Evolutionary conservation across 2,329 filamentous ascomycete genomes (phyloP).

Genomic region (Trichoderma aggressivum): DNA sequence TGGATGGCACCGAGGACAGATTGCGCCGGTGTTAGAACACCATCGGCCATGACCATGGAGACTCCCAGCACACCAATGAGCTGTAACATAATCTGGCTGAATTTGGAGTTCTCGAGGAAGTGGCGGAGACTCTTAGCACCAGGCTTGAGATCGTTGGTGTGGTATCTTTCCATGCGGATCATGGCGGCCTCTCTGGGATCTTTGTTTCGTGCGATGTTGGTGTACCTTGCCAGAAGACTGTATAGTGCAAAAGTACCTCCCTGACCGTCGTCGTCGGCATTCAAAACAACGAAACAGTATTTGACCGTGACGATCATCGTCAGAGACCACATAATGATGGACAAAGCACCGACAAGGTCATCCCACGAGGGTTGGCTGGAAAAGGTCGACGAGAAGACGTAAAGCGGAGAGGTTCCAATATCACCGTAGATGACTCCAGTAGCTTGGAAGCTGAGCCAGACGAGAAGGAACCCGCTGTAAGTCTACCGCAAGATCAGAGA

Average conservation of each 20-base stretch:
- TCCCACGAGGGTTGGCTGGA: constrained; percentile 50
- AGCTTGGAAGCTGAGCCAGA: constrained; percentile 60
- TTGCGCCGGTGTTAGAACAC: constrained; percentile 66
- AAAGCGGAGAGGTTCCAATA: constrained; percentile 65
- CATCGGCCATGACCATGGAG: constrained; percentile 64
- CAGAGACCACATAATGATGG: constrained; percentile 66
- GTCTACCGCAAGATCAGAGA: constrained; percentile 22
- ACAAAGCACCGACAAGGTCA: constrained; percentile 62
- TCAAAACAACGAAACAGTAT: constrained; percentile 63
- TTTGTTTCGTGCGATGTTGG: constrained; percentile 53
- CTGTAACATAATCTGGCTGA: constrained; percentile 54
- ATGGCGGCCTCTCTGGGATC: constrained; percentile 56
- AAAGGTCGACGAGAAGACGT: constrained; percentile 69
- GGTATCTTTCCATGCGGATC: constrained; percentile 57
- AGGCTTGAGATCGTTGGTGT: constrained; percentile 52
- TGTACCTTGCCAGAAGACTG: constrained; percentile 57
- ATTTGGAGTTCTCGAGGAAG: constrained; percentile 54
- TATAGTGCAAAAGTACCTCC: constrained; percentile 68
- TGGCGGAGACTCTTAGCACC: constrained; percentile 52
- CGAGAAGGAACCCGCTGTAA: constrained; percentile 27
- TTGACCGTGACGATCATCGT: constrained; percentile 68
- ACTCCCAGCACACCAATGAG: constrained; percentile 63
- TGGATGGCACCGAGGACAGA: constrained; percentile 68
- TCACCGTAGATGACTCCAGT: constrained; percentile 68
- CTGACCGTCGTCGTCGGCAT: constrained; percentile 67